Evolutionary conservation across 2,329 filamentous ascomycete genomes (phyloP).

Genomic region (Chaetomiaceae sp.): DNA sequence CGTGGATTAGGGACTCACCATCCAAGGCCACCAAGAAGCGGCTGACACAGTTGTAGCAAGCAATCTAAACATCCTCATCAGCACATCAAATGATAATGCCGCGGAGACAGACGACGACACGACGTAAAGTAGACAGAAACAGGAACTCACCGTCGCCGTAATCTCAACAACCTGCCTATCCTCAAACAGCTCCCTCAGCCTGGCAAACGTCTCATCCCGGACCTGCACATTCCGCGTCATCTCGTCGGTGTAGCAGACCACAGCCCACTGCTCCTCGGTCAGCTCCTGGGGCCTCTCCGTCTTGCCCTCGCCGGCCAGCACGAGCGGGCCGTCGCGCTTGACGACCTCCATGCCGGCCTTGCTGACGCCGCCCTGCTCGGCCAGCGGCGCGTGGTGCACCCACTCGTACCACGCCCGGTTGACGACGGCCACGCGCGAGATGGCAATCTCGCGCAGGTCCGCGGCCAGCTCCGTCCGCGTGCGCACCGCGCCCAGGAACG

Average conservation of each 20-base stretch:
- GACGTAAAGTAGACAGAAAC: too few species aligned
- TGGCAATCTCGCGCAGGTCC: conserved; percentile 69
- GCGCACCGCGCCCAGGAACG: conserved; percentile 60
- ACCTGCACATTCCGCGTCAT: conserved; percentile 76
- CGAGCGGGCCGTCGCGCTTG: conserved; percentile 31
- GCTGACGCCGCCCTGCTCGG: conserved; percentile 52
- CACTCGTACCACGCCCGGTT: conserved; percentile 85
- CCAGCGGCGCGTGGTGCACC: conserved; percentile 70
- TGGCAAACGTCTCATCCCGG: conserved; percentile 60
- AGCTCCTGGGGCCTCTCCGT: conserved; percentile 42
- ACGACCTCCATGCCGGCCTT: conserved; percentile 45
- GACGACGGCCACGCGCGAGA: conserved; percentile 73
- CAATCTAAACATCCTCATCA: conserved; percentile 40
- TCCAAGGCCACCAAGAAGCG: conserved; percentile 78
- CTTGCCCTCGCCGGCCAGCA: conserved; percentile 27
- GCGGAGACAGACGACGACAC: not conserved
- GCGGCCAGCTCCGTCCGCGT: conserved; percentile 47
- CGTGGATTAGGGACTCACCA: conserved; percentile 45
- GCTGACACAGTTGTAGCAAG: conserved; percentile 80
- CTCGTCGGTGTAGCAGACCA: conserved; percentile 71
- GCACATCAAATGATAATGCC: not conserved
- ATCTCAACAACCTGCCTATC: conserved; percentile 77
- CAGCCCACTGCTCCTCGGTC: conserved; percentile 59
- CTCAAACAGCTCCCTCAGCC: conserved; percentile 55
- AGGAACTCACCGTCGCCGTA: conserved; percentile 63